Base-by-base conservation (phyloP, 2,329 filamentous ascomycete species). In the Penicillium digitatum region DNA sequence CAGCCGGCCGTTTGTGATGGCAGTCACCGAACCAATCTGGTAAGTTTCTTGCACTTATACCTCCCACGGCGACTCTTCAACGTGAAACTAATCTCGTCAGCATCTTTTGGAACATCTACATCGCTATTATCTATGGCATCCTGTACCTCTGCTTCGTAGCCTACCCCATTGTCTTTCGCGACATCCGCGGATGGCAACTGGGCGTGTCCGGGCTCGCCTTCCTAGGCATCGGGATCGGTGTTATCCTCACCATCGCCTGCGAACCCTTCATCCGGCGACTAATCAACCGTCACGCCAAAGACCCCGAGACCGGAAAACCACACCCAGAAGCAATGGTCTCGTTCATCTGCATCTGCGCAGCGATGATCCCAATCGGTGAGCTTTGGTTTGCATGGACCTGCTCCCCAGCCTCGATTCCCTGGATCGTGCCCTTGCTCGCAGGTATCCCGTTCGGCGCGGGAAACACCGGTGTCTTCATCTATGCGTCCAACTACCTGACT, bases 371-470 rank as follows among this genome's bases (percentile, higher is more conserved):
- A 0, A 71, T 89, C 3, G 92, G 91, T 16, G 87, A 96, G 72
- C 81, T 96, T 24, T 87, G 87, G 71, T 96, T 96, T 67, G 85
- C 89, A 0, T 96, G 90, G 90, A 95, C 91, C 0, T 91, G 87
- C 57, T 83, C 90, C 0, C 91, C 91, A 0, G 76, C 74, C 0
- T 82, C 83, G 5, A 89, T 95, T 31, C 91, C 90, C 69, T 95
- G 89, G 87, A 85, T 90, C n/a, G 79, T 84, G 20, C 87, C 89
- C 1, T 87, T 95, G 46, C 76, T 89, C 0, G 89, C 89, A 1
- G 89, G 90, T 0, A 81, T 95, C 6, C 87, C 87, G 0, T 95
- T 94, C 63, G 89, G 89, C 10, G 79, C 82, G 0, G 90, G 90
- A 0, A 94, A 93, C 65, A 86, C 83, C 9, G 80, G 85, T 3